Evolutionary conservation across 2,329 filamentous ascomycete genomes (phyloP).

Genomic region (Monilinia fructicola): DNA sequence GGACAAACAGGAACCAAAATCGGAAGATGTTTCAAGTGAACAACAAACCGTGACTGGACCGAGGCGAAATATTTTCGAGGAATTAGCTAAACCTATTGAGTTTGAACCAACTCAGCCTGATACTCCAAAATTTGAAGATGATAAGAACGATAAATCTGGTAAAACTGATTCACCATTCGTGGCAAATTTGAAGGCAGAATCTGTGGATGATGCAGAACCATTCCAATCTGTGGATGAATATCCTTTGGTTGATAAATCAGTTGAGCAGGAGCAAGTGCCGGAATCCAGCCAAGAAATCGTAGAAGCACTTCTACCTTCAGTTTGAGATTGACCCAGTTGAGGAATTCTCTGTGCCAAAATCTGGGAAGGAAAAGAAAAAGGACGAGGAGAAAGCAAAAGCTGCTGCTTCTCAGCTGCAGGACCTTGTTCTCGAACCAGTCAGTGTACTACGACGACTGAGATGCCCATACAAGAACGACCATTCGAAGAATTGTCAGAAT

Average conservation of each 20-base stretch:
- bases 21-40: slow-evolving; percentile 22
- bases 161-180: not conserved
- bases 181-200: not conserved
- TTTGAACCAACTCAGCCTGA: not conserved
- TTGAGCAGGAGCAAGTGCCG: slow-evolving; percentile 6
- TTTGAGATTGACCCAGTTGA: slow-evolving; percentile 19
- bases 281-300: slow-evolving; percentile 11
- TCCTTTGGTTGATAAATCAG: not conserved
- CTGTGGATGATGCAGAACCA: not conserved
- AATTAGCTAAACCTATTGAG: not conserved
- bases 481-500: not conserved
- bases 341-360: slow-evolving; percentile 24
- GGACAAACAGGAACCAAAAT: slow-evolving; percentile 1
- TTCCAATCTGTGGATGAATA: not conserved
- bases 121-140: not conserved
- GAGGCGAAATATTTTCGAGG: not conserved
- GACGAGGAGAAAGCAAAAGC: slow-evolving; percentile 4
- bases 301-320: slow-evolving; percentile 12
- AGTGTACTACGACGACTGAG: not conserved
- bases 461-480: not conserved
- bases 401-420: not conserved
- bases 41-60: slow-evolving; percentile 3
- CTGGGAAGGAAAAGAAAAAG: slow-evolving; percentile 32
- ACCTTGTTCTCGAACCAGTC: not conserved
- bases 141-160: not conserved